phyloP scores from a whole-genome alignment of 768 basidiomycete genomes.

The Pleurotus tuber-regium region DNA sequence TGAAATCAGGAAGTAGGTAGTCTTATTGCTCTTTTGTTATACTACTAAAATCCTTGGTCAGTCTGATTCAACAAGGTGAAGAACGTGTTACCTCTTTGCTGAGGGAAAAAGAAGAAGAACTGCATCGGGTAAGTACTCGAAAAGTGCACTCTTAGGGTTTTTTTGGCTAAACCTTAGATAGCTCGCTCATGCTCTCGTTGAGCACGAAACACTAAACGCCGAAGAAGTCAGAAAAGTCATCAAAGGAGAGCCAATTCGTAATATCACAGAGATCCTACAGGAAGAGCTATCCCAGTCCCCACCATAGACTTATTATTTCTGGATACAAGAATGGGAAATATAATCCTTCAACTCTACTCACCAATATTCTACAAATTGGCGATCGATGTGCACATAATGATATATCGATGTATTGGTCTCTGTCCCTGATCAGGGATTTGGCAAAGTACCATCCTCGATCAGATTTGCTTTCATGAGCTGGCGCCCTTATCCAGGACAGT shows the following conservation, averaged over 20 bases:
- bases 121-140: constrained; percentile 62
- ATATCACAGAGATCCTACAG: constrained; percentile 62
- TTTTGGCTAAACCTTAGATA: constrained; percentile 25
- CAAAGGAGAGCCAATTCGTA: constrained; percentile 76
- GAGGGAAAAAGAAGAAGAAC: constrained; percentile 64
- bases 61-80: constrained; percentile 70
- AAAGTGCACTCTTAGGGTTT: no score
- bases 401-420: not conserved
- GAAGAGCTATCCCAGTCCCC: constrained; percentile 44
- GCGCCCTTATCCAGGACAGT: constrained; percentile 3
- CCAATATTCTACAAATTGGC: no score
- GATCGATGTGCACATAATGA: no score
- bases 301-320: no score
- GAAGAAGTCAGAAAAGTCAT: constrained; percentile 88
- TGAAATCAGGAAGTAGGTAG: constrained; percentile 76
- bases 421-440: constrained; percentile 4
- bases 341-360: no score
- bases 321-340: no score
- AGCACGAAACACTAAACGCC: constrained; percentile 88
- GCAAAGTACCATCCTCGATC: constrained; percentile 8
- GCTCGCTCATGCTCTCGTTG: constrained; percentile 90
- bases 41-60: constrained; percentile 18
- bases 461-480: constrained; percentile 1
- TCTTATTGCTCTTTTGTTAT: constrained; percentile 10
- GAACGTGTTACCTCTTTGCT: constrained; percentile 62